Evolutionary conservation across 2,329 filamentous ascomycete genomes (phyloP), one percentile per base, ranked within the genome.

Genomic region (Calonectria pauciramosa): DNA sequence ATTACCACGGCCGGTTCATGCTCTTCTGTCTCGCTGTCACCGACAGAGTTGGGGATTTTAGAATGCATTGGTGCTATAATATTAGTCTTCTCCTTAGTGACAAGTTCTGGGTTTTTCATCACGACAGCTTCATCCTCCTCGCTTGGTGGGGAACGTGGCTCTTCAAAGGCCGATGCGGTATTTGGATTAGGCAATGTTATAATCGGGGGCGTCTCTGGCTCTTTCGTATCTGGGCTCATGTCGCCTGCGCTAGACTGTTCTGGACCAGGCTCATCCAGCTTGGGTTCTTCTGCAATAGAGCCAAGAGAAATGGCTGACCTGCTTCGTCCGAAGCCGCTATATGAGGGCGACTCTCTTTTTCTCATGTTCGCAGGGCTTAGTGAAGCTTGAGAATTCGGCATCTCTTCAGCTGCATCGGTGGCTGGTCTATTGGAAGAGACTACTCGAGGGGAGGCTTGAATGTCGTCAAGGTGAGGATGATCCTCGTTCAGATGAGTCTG

Each of bases 241-340:
- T 52, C 56, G 13, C 56, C 56, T 6, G 59, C 13, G 20, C 65
- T 60, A 7, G 64, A 18, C 9, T 68, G 41, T 20, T 54, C 63
- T 38, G 54, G 51, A 36, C 60, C 71, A 7, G 47, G 32, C 26
- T 69, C 56, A 65, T 78, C 70, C 18, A 56, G 78, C 69, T 83
- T 85, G 9, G 85, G 83, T 34, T 87, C 86, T 76, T 90, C 88
- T 2, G 86, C 85, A 65, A 90, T 90, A 20, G 87, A 86, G 10
- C 86, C 84, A 8, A 90, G 82, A 3, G 88, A 89, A 5, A 82
- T 80, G n/a, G 81, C 80, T 28, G 86, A 85, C 71, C 81, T 82
- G n/a, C 82, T 83, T 30, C 85, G 84, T n/a, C 79, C 80, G 49
- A 83, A 79, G 51, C 84, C 83, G 67, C 83, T 80, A 36, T 83